Evolutionary conservation across 208 protist species (phyloP).

Genomic region (Leptomonas seymouri): DNA sequence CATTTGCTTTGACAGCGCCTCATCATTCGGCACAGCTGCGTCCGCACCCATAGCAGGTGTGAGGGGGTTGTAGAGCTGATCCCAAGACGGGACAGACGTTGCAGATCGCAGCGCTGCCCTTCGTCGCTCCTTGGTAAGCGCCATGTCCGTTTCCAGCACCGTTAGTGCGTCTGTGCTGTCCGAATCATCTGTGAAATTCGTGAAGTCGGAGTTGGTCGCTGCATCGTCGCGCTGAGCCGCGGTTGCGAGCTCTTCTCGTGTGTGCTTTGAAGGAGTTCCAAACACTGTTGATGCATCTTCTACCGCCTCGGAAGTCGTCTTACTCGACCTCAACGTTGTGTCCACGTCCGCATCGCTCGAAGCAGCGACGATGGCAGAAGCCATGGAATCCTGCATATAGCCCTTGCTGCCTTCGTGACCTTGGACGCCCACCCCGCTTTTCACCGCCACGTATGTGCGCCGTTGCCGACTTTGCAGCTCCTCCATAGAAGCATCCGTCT

Average conservation of each 20-base stretch:
- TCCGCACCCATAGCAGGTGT: background rate
- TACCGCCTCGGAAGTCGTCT: background rate
- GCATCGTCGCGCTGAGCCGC: background rate
- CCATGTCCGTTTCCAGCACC: constrained; percentile 54
- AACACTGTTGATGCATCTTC: background rate
- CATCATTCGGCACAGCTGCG: background rate
- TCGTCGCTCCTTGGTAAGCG: constrained; percentile 36
- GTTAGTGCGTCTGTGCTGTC: constrained; percentile 43
- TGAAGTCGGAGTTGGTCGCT: constrained; percentile 3
- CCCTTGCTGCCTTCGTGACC: background rate
- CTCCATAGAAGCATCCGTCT: constrained; percentile 13
- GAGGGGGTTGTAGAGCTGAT: constrained; percentile 49
- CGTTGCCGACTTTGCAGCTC: constrained; percentile 11
- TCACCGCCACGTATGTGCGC: constrained; percentile 16
- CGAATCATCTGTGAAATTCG: constrained; percentile 10
- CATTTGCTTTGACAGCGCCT: background rate
- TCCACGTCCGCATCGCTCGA: constrained; percentile 35
- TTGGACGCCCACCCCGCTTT: background rate
- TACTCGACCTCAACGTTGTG: constrained; percentile 25
- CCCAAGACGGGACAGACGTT: constrained; percentile 31
- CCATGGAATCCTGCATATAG: constrained; percentile 13
- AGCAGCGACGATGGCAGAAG: constrained; percentile 16
- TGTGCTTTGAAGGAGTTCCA: background rate
- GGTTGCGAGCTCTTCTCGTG: background rate
- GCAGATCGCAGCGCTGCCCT: constrained; percentile 28